Conservation (phyloP, 2,329 filamentous ascomycete genomes). For the Blastomyces percursus region DNA sequence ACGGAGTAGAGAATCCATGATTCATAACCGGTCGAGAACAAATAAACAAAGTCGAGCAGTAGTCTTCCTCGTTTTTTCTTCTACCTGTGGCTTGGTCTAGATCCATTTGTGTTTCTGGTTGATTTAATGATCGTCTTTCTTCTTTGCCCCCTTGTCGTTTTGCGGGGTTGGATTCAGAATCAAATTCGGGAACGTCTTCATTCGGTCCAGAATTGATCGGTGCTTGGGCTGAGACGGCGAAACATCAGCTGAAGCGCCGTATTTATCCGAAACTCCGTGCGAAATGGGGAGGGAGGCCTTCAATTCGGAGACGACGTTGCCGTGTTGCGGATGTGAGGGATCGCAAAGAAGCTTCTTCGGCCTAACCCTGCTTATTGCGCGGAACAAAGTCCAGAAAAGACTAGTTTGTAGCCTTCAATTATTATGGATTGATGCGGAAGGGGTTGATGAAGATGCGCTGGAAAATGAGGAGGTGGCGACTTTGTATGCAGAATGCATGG, state of each 20-base stretch:
- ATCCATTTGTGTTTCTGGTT: neutral
- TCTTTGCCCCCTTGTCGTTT: neutral
- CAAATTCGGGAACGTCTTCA: neutral
- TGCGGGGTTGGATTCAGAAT: neutral
- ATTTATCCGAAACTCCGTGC: neutral
- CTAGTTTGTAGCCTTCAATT: neutral
- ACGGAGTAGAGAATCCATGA: neutral
- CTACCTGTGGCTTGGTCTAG: neutral
- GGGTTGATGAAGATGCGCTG: neutral
- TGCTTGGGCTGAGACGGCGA: neutral
- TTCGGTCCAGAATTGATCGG: neutral
- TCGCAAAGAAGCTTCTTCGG: neutral
- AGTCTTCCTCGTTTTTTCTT: neutral
- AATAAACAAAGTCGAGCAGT: neutral
- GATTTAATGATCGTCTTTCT: neutral
- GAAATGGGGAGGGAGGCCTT: too few species aligned
- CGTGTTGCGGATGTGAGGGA: neutral
- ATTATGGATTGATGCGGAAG: neutral
- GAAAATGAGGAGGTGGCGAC: constrained; percentile 1
- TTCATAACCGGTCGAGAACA: neutral
- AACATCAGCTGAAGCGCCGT: neutral
- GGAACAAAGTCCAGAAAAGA: neutral
- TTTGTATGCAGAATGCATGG: neutral
- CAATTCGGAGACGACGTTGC: too few species aligned
- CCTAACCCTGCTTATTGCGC: neutral